Percentiles rank a stretch among this genome's conserved stretches.
Conservation (phyloP, 169 alveolate species). For the Miamiensis avidus region DNA sequence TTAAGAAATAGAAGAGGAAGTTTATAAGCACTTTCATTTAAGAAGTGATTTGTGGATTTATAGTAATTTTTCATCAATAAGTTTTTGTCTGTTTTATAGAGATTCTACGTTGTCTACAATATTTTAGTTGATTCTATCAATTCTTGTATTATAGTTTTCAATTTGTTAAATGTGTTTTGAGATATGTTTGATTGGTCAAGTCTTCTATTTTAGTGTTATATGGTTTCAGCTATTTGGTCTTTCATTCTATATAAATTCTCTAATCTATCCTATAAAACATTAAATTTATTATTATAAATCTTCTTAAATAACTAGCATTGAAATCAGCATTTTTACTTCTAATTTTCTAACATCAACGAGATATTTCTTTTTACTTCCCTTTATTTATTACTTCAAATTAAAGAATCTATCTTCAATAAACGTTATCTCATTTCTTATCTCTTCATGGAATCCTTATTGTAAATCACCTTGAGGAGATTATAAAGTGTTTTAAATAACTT, state of each 20-base stretch:
- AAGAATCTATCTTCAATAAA: slow-evolving; percentile 26
- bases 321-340: neutral
- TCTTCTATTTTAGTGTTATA: neutral
- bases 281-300: no score
- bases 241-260: neutral
- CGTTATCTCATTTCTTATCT: neutral
- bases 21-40: neutral
- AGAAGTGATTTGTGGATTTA: neutral
- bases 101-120: neutral
- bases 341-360: slow-evolving; percentile 29
- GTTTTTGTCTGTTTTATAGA: neutral
- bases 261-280: neutral
- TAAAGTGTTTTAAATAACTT: neutral
- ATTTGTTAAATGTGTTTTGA: neutral
- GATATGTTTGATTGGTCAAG: neutral
- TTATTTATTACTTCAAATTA: slow-evolving; percentile 7
- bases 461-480: neutral
- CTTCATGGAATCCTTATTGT: neutral
- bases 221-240: neutral
- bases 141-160: neutral
- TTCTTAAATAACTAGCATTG: no score
- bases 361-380: slow-evolving; percentile 28
- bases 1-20: no score
- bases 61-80: neutral
- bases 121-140: neutral